Evolutionary conservation across 306 rosid genomes (phyloP), one percentile per base, ranked within the genome.

Genomic region (Bauhinia variegata): DNA sequence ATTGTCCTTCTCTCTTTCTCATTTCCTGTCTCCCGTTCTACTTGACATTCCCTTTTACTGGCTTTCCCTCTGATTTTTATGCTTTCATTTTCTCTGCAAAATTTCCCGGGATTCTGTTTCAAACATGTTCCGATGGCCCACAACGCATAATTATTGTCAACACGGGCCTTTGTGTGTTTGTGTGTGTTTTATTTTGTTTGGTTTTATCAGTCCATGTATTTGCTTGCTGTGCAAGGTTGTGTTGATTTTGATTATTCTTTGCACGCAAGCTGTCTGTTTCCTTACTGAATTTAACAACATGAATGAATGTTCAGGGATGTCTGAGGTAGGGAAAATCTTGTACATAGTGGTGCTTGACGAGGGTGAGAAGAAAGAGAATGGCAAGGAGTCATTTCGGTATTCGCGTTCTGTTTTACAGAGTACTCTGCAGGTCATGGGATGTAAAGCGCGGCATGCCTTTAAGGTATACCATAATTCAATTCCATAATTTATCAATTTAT

Each of bases 351-450:
- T 89, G 68, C 75, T 79, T n/a, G 98, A 87, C 6, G 96, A 78
- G 18, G 81, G 49, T 46, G 87, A 66, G 0, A 77, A 75, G 75
- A 59, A 69, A 67, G 77, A 74, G 44, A 76, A 82, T 6, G 84
- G 75, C 8, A 82, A 84, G 53, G 88, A 82, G 23, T 86, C 98
- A 0, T 92, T 87, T 59, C 75, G 96, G 2, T 89, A 92, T 51
- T 75, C 98, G 63, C 96, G 96, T 28, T 60, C 95, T 2, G 87
- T 88, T 72, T 78, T 92, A 15, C 98, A 89, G 77, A 92, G 87
- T 43, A 88, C 91, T 36, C 81, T 92, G 12, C 98, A 92, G 67
- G 91, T 89, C 13, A 92, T 92, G 85, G 98, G 98, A 56, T 92
- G 98, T 75, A 92, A 92, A 58, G 78, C 87, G 4, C 77, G 91